Conservation (phyloP, 2,329 filamentous ascomycete genomes). For the Teratosphaeria pseudoeucalypti region DNA sequence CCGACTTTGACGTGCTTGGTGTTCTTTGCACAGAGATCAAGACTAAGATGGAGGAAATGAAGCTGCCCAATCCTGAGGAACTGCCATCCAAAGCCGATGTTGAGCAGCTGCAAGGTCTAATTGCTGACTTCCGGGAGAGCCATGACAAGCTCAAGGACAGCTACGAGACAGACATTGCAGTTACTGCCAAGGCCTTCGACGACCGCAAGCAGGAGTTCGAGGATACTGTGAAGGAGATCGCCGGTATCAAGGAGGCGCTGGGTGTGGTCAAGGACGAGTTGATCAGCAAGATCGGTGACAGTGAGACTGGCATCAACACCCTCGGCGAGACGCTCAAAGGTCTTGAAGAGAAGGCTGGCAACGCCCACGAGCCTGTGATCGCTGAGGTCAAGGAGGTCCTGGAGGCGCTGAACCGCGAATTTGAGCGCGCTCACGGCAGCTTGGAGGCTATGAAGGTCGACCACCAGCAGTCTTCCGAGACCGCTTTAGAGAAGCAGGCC, state of each 20-base stretch:
- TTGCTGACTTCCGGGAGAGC: constrained; percentile 43
- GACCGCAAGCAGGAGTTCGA: constrained; percentile 76
- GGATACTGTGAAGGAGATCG: constrained; percentile 65
- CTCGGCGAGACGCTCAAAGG: constrained; percentile 53
- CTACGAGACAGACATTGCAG: constrained; percentile 61
- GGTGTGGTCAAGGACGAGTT: constrained; percentile 69
- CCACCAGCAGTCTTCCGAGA: constrained; percentile 50
- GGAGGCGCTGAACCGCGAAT: constrained; percentile 70
- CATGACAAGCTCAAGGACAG: constrained; percentile 61
- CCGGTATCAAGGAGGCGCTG: constrained; percentile 66
- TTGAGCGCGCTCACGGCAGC: constrained; percentile 75
- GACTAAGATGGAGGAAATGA: constrained; percentile 61
- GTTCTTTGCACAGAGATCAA: constrained; percentile 80
- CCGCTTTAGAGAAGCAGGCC: constrained; percentile 48
- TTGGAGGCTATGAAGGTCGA: constrained; percentile 74
- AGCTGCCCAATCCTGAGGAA: constrained; percentile 57
- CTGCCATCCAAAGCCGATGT: constrained; percentile 70
- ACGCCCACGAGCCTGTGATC: constrained; percentile 30
- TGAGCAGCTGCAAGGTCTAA: constrained; percentile 46
- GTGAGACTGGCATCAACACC: constrained; percentile 53
- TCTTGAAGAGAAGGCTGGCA: constrained; percentile 55
- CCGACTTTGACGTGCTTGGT: constrained; percentile 70
- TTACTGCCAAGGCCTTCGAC: constrained; percentile 69
- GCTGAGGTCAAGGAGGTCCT: constrained; percentile 50
- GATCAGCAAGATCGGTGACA: constrained; percentile 65